Evolutionary conservation across 1,139 yeast genomes (phyloP), one percentile per base, ranked within the genome.

Genomic region (Taphrina wiesneri): DNA sequence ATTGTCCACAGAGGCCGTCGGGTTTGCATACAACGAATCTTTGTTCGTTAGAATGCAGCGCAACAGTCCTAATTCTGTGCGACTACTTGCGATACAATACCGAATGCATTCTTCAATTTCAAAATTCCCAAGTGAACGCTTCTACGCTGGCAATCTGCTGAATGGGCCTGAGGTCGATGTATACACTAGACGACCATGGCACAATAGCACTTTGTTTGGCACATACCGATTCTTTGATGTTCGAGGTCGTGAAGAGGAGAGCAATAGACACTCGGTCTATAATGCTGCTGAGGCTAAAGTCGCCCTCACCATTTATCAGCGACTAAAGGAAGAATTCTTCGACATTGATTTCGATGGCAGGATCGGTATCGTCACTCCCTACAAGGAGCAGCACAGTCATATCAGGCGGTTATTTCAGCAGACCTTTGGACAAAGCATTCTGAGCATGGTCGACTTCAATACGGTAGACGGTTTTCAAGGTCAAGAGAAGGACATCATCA

Each of bases 381-480:
- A 95, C 76, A 90, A 90, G 72, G 96, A 90, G 71, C 99, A 95
- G 74, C 85, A 91, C 41, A 74, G 80, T 51, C 79, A 82, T 1
- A 75, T 93, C 67, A 84, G 83, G 70, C 80, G 81, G 30, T 77
- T 81, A 0, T 93, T 93, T 72, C 75, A 79, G 11, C 77, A 79
- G 25, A 79, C 79, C 67, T 88, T 83, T 73, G 98, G 98, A 11
- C 79, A 78, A 1, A 73, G 79, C 1, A 87, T 92, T 53, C 76
- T 83, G 28, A 81, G 83, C 39, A 87, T 84, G 68, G 85, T 95
- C 63, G 96, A 90, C 74, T 91, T 95, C 78, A 91, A 92, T 73
- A 91, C 99, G 0, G 93, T 93, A 67, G 99, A 93, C 80, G 99
- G 99, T 0, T 93, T 91, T 75, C 99, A 93, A 79, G 99, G 99